These are phyloP conservation scores for Moricandia arvensis DNA, from an alignment of 345 rosid species.

Conservation along the genomic window DNA sequence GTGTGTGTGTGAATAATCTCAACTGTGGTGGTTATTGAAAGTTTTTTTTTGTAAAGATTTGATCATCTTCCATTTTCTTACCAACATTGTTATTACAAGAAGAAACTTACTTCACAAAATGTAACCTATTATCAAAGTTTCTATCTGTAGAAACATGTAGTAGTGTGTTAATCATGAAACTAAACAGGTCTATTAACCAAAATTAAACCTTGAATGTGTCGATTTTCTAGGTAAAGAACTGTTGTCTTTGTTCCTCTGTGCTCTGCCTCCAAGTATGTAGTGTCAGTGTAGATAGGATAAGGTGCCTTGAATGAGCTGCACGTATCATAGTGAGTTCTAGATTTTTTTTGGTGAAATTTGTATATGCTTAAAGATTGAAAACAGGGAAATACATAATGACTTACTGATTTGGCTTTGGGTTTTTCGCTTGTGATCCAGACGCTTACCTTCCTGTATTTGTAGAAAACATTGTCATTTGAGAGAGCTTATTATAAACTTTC, in stretches of 20 bases:
- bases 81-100: background rate
- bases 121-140: slow-evolving; percentile 7
- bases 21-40: background rate
- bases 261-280: slow-evolving; percentile 54
- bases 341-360: too few relatives aligned
- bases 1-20: background rate
- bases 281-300: slow-evolving; percentile 50
- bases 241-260: slow-evolving; percentile 34
- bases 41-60: background rate
- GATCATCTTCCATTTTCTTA: background rate
- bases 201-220: slow-evolving; percentile 74
- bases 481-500: background rate
- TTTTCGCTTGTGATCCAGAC: background rate
- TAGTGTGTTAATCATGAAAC: slow-evolving; percentile 18
- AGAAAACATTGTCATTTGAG: background rate
- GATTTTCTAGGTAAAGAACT: slow-evolving; percentile 69
- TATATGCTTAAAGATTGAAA: too few relatives aligned
- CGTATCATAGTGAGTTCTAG: background rate
- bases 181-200: slow-evolving; percentile 23
- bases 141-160: slow-evolving; percentile 15
- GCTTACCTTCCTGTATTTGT: slow-evolving; percentile 41
- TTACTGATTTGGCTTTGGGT: too few relatives aligned
- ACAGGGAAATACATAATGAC: too few relatives aligned
- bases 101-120: background rate
- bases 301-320: slow-evolving; percentile 51